These are phyloP conservation scores for Rhynchospora tenuis DNA, from an alignment of 176 grass and related monocot genomes.

Conservation along the genomic window DNA sequence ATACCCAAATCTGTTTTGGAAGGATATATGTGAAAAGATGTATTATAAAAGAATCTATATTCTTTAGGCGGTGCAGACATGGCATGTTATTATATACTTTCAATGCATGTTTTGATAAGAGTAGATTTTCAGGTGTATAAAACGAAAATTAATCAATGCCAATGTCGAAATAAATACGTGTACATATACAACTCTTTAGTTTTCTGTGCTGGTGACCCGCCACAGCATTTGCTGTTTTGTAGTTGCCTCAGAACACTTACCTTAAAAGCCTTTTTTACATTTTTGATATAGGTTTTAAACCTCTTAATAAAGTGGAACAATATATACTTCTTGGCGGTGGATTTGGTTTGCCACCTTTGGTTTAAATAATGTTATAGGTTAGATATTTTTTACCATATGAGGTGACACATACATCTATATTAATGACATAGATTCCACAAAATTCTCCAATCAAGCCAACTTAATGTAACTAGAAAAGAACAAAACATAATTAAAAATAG, in stretches of 20 bases:
- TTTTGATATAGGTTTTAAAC: not conserved
- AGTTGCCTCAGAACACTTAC: not conserved
- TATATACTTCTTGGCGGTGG: constrained; percentile 12
- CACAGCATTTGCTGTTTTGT: not conserved
- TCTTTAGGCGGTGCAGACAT: not conserved
- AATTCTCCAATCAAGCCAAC: constrained; percentile 1
- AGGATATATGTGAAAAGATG: not conserved
- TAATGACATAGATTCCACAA: constrained; percentile 17
- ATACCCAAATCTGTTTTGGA: not conserved
- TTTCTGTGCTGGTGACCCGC: not conserved
- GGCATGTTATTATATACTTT: not conserved
- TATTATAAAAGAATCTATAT: not conserved
- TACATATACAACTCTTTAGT: not conserved
- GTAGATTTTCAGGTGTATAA: not conserved
- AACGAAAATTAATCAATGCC: not conserved
- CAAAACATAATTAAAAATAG: not conserved
- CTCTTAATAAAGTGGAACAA: not conserved
- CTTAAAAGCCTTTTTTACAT: not conserved
- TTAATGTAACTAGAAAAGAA: not conserved
- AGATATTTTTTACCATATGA: constrained; percentile 1
- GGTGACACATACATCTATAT: constrained; percentile 13
- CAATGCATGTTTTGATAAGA: not conserved
- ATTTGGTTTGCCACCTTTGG: constrained; percentile 20
- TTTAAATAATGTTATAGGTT: constrained; percentile 6
- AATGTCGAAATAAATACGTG: not conserved